Evolutionary conservation across 2,329 filamentous ascomycete species (phyloP).

Genomic region (Beauveria scarabaeidicola): DNA sequence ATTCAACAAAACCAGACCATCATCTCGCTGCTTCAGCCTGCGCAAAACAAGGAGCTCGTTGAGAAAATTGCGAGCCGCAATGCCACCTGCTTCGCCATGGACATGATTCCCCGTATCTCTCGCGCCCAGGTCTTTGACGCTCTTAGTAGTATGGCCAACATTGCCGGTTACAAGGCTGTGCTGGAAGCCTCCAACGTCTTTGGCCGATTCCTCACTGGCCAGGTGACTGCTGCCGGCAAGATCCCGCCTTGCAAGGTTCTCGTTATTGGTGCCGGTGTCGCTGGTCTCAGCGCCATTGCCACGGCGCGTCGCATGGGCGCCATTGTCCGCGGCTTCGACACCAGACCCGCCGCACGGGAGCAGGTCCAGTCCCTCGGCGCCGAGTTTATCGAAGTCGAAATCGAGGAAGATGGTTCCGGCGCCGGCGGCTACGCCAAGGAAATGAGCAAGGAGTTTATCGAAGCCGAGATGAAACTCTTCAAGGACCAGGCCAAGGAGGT

Average conservation of each 20-base stretch:
- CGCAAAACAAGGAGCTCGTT: constrained; percentile 69
- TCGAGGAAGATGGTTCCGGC: constrained; percentile 76
- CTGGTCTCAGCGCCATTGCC: constrained; percentile 79
- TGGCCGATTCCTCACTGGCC: constrained; percentile 78
- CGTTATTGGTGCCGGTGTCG: constrained; percentile 84
- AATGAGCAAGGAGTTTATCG: constrained; percentile 90
- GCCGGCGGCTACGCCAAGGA: constrained; percentile 85
- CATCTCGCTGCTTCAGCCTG: constrained; percentile 76
- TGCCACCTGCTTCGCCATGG: constrained; percentile 80
- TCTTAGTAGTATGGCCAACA: constrained; percentile 87
- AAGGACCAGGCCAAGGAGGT: constrained; percentile 79
- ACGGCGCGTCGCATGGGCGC: constrained; percentile 80
- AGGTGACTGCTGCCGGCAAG: constrained; percentile 83
- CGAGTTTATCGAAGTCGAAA: constrained; percentile 80
- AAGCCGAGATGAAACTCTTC: constrained; percentile 88
- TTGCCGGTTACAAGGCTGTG: constrained; percentile 87
- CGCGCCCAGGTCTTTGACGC: constrained; percentile 84
- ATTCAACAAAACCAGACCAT: constrained; percentile 64
- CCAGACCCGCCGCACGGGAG: constrained; percentile 76
- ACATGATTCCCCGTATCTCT: constrained; percentile 84
- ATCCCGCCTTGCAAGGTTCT: constrained; percentile 86
- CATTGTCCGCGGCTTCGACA: constrained; percentile 85
- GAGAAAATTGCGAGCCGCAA: constrained; percentile 62
- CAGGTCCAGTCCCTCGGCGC: constrained; percentile 86
- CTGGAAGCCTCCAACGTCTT: constrained; percentile 85